Base-by-base conservation (phyloP, 2,329 filamentous ascomycete species). In the Alternaria sp. region DNA sequence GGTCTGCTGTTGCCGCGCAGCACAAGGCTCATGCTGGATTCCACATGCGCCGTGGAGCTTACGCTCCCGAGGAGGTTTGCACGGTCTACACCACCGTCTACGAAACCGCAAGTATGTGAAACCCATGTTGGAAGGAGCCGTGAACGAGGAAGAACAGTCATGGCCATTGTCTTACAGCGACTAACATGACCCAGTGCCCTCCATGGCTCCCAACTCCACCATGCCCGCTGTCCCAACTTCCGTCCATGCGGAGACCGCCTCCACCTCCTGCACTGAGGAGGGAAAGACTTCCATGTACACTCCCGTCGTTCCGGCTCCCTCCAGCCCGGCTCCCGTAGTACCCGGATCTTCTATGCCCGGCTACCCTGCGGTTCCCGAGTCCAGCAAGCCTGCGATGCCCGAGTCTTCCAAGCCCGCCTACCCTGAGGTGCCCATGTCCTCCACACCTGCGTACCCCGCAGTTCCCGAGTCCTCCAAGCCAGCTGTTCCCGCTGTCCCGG, bases 1-100 rank as follows among this genome's bases (percentile, higher is more conserved):
- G 84, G 59, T 80, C 85, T 83, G 81, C 83, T 84, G 81, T 84
- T 83, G 81, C 85, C 83, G 80, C 84, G 65, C 83, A 90, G 74
- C 89, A 93, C 83, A 86, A 89, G 70, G 89, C 89, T 74, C 89
- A 91, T 81, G 81, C 81, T 63, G 83, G 84, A 55, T 85, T 89
- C 77, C 87, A 89, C 77, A 77, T 77, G 50, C 83, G 77, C 85
- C 85, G 84, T 84, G 82, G 76, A 77, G 72, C 69, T 69, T 79
- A 75, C 78, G 76, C 68, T 54, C 69, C 85, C 67, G 80, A 82
- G 58, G 93, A 91, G 79, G 86, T 86, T 66, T 95, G 92, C 87
- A 90, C 87, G 69, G 93, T 92, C 79, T 88, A 91, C 84, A 91
- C 89, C 82, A 87, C 87, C 79, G 74, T 78, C 58, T 78, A 78